Percentiles rank a stretch among this genome's conserved stretches.
phyloP scores from a whole-genome alignment of 2,329 filamentous ascomycete species.

The Gliomastix tumulicola region DNA sequence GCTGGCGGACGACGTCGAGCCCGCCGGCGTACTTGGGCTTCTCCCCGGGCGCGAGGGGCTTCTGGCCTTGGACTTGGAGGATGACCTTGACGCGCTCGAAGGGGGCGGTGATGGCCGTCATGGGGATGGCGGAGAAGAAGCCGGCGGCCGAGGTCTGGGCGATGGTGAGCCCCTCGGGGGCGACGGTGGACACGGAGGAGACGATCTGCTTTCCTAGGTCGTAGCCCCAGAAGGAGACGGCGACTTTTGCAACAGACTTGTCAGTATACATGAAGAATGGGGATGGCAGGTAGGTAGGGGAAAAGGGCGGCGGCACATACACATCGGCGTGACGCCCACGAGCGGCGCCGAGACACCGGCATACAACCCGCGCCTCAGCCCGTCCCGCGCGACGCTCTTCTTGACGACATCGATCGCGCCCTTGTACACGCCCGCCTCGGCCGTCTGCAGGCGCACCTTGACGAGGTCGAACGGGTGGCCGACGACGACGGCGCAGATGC shows the following conservation, averaged over 20 bases:
- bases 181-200: conserved; percentile 55
- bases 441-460: conserved; percentile 95
- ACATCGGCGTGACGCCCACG: conserved; percentile 97
- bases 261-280: background rate
- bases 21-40: conserved; percentile 88
- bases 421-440: conserved; percentile 86
- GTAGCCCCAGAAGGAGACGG: conserved; percentile 77
- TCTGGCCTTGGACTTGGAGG: conserved; percentile 93
- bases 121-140: conserved; percentile 96
- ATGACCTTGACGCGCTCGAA: conserved; percentile 99
- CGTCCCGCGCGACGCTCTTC: conserved; percentile 83
- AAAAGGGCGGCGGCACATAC: conserved; percentile 47
- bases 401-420: conserved; percentile 86
- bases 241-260: conserved; percentile 36
- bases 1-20: conserved; percentile 82
- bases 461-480: conserved; percentile 97
- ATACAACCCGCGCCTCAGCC: conserved; percentile 74
- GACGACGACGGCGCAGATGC: conserved; percentile 87
- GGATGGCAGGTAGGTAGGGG: background rate
- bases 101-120: conserved; percentile 96
- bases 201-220: conserved; percentile 92
- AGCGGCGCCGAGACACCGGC: conserved; percentile 94
- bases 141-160: conserved; percentile 85
- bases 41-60: conserved; percentile 79
- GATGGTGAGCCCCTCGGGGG: conserved; percentile 69